These are phyloP conservation scores for Kodamaea lidongshanica DNA, from an alignment of 805 yeast species.

Conservation along the genomic window DNA sequence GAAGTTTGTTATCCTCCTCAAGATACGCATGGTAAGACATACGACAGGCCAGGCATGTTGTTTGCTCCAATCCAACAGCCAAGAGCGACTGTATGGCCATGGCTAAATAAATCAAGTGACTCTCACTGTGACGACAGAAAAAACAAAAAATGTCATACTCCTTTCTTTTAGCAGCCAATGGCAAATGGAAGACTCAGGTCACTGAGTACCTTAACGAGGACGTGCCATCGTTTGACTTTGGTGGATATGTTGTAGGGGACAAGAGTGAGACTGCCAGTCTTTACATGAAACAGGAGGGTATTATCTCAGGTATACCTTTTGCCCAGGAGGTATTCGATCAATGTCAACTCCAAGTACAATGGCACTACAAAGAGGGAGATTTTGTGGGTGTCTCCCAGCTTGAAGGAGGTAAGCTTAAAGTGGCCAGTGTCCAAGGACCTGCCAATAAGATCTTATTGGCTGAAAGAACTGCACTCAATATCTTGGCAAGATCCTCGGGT, in stretches of 20 bases:
- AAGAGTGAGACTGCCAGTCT: constrained; percentile 65
- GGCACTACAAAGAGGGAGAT: constrained; percentile 71
- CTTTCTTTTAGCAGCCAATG: constrained; percentile 65
- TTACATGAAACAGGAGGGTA: constrained; percentile 75
- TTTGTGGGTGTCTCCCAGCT: constrained; percentile 38
- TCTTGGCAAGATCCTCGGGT: constrained; percentile 79
- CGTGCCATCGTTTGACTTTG: constrained; percentile 89
- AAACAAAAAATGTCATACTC: constrained; percentile 18
- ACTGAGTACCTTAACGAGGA: constrained; percentile 78
- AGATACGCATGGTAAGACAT: constrained; percentile 46
- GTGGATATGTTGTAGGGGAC: constrained; percentile 91
- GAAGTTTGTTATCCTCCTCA: constrained; percentile 40
- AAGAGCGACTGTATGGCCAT: not conserved
- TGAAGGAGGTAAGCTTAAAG: constrained; percentile 51
- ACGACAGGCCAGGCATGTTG: constrained; percentile 45
- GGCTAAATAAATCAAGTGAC: not conserved
- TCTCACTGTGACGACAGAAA: not conserved
- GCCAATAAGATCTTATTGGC: constrained; percentile 74
- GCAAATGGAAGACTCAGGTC: constrained; percentile 76
- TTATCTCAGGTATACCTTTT: constrained; percentile 82
- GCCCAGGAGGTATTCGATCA: constrained; percentile 79
- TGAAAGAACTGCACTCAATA: constrained; percentile 80
- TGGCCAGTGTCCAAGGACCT: constrained; percentile 75
- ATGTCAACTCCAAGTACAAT: constrained; percentile 62
- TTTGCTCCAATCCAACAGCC: constrained; percentile 2